A percentile compares a stretch with the other conserved stretches of the same genome.
Evolutionary conservation across 495 filamentous ascomycete species (phyloP).

Genomic region (Hypoxylon perforatum): DNA sequence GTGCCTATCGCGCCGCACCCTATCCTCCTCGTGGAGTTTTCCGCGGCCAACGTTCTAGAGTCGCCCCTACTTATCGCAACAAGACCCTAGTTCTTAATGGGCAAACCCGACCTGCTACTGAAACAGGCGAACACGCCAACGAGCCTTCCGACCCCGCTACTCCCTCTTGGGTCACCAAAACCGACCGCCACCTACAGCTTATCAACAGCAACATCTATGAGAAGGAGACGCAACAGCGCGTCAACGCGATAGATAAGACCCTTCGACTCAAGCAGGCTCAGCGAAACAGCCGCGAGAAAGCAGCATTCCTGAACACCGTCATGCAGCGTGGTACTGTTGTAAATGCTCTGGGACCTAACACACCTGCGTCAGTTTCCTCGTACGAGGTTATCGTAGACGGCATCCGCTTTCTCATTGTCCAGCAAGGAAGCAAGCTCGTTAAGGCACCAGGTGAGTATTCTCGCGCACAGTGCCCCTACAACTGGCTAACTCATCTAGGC

Average conservation of each 20-base stretch:
- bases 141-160: constrained; percentile 52
- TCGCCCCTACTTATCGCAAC: constrained; percentile 68
- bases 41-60: constrained; percentile 60
- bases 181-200: constrained; percentile 86
- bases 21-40: constrained; percentile 58
- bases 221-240: constrained; percentile 74
- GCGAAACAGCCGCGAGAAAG: constrained; percentile 73
- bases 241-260: constrained; percentile 79
- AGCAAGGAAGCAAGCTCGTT: constrained; percentile 87
- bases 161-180: constrained; percentile 78
- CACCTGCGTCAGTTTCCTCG: constrained; percentile 45
- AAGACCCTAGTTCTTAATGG: constrained; percentile 78
- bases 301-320: constrained; percentile 58
- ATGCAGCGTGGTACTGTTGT: constrained; percentile 49
- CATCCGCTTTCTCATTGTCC: constrained; percentile 77
- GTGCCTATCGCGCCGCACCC: constrained; percentile 40
- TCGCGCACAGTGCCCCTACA: constrained; percentile 4
- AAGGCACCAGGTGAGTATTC: constrained; percentile 72
- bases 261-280: constrained; percentile 67
- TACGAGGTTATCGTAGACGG: constrained; percentile 82
- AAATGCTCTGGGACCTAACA: constrained; percentile 46
- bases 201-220: constrained; percentile 89
- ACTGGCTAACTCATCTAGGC: constrained; percentile 66
- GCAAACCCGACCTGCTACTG: constrained; percentile 43
- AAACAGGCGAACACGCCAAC: constrained; percentile 38